A percentile compares a stretch with the other conserved stretches of the same genome.
Evolutionary conservation across 306 rosid genomes (phyloP).

Genomic region (Notholithocarpus densiflorus): DNA sequence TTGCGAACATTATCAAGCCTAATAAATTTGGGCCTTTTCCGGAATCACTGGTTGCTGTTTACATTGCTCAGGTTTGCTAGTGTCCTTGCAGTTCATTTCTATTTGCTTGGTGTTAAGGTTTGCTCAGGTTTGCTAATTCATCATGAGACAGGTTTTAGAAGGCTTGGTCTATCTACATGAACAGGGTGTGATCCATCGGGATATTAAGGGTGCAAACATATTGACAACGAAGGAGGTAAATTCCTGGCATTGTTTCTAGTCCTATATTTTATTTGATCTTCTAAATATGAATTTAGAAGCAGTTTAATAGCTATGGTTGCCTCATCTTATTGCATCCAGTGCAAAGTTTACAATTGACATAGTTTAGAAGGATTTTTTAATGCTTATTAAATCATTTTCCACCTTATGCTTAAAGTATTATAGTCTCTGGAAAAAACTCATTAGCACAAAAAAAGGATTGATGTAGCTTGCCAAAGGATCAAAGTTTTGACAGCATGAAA

Average conservation of each 20-base stretch:
- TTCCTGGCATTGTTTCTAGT: conserved; percentile 4
- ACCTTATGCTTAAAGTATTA: conserved; percentile 1
- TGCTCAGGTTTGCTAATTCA: conserved; percentile 13
- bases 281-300: neutral
- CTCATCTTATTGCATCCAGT: neutral
- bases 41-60: conserved; percentile 93
- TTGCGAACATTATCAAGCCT: conserved; percentile 98
- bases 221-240: conserved; percentile 95
- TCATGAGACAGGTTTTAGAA: conserved; percentile 80
- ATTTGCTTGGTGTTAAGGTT: conserved; percentile 11
- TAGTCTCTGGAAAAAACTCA: neutral
- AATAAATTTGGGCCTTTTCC: conserved; percentile 99
- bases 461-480: neutral
- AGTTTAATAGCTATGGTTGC: neutral
- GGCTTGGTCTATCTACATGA: conserved; percentile 98
- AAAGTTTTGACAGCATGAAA: neutral
- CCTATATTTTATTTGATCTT: neutral
- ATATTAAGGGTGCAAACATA: conserved; percentile 98
- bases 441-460: neutral
- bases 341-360: neutral
- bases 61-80: conserved; percentile 83
- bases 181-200: conserved; percentile 99
- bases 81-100: conserved; percentile 14
- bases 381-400: neutral
- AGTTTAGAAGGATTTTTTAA: neutral